A percentile compares a stretch with the other conserved stretches of the same genome.
Conservation (phyloP, 129 eudicot genomes). For the Centrapalus pauciflorus region DNA sequence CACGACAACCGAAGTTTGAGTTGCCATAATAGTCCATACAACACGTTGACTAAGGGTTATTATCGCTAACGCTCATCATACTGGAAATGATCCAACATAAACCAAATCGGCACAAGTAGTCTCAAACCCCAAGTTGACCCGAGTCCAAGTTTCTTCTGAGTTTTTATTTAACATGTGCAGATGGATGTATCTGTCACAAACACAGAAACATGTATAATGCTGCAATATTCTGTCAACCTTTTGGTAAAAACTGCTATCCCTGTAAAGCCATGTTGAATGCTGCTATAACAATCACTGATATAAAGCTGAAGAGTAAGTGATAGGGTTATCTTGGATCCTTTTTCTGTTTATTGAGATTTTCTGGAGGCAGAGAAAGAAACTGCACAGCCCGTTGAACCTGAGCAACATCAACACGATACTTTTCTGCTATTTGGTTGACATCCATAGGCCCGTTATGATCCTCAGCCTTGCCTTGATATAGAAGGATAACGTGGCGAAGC, state of each 20-base stretch:
- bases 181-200: conserved; percentile 2
- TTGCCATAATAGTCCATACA: too few relatives aligned
- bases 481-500: conserved; percentile 69
- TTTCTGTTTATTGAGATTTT: conserved; percentile 43
- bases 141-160: not conserved
- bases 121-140: not conserved
- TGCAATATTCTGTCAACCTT: not conserved
- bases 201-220: conserved; percentile 19
- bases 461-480: conserved; percentile 75
- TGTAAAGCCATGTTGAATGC: conserved; percentile 10
- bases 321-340: conserved; percentile 31
- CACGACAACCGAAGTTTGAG: too few relatives aligned
- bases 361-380: conserved; percentile 62
- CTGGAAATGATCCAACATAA: conserved; percentile 6
- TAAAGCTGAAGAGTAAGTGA: conserved; percentile 5
- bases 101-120: conserved; percentile 12
- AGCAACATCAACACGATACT: conserved; percentile 49
- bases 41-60: conserved; percentile 4
- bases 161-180: conserved; percentile 18
- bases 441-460: conserved; percentile 73
- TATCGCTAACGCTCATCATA: conserved; percentile 5
- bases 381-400: conserved; percentile 58
- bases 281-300: conserved; percentile 2
- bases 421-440: conserved; percentile 57
- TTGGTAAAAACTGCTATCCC: conserved; percentile 5